Percentiles rank a stretch among this genome's conserved stretches.
phyloP scores from a whole-genome alignment of 768 basidiomycete species.

The Kwoniella botswanensis region DNA sequence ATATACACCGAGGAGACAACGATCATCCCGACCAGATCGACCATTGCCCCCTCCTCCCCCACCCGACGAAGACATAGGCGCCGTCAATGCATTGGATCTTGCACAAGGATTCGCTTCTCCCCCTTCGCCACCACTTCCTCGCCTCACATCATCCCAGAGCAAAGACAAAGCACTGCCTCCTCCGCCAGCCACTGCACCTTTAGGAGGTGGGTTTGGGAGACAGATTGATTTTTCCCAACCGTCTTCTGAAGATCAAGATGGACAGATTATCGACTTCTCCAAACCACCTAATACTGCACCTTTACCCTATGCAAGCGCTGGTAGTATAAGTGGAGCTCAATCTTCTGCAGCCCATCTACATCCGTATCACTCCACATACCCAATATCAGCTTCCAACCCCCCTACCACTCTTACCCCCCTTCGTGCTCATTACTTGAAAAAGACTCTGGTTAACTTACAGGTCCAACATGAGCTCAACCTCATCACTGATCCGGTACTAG shows the following conservation, averaged over 20 bases:
- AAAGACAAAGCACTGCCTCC: slow-evolving; percentile 8
- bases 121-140: slow-evolving; percentile 37
- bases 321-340: slow-evolving; percentile 16
- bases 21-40: slow-evolving; percentile 21
- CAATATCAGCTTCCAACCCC: slow-evolving; percentile 25
- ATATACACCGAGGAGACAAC: slow-evolving; percentile 29
- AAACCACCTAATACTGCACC: neutral
- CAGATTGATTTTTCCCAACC: neutral
- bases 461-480: slow-evolving; percentile 76
- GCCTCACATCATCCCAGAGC: neutral
- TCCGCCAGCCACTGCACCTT: neutral
- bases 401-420: slow-evolving; percentile 72
- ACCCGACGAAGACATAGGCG: slow-evolving; percentile 35
- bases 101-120: slow-evolving; percentile 43
- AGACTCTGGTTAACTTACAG: slow-evolving; percentile 85
- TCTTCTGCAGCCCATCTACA: slow-evolving; percentile 41
- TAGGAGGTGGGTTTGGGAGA: neutral
- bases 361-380: slow-evolving; percentile 37
- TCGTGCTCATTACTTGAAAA: slow-evolving; percentile 97
- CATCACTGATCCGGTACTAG: slow-evolving; percentile 62
- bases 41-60: slow-evolving; percentile 34
- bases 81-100: slow-evolving; percentile 34
- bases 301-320: neutral
- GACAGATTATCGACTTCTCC: neutral
- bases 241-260: neutral